phyloP scores from a whole-genome alignment of 2,329 filamentous ascomycete genomes.

The Chaetomiaceae sp. region DNA sequence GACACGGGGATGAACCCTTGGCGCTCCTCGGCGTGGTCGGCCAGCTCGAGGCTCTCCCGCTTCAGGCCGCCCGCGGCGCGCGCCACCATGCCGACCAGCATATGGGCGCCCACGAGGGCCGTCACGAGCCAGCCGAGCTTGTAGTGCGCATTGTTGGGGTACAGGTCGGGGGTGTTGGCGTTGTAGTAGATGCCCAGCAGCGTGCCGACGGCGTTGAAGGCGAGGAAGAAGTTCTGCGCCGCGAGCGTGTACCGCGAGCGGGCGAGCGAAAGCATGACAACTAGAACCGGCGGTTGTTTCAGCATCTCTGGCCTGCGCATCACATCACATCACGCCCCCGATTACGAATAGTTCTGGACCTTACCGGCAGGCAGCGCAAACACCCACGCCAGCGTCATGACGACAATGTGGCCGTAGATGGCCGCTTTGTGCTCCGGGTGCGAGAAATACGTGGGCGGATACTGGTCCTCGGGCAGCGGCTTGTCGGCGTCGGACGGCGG shows the following conservation, averaged over 20 bases:
- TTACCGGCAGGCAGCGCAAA: slow-evolving; percentile 67
- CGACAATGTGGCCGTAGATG: slow-evolving; percentile 64
- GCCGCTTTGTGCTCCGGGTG: slow-evolving; percentile 47
- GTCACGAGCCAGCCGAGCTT: slow-evolving; percentile 82
- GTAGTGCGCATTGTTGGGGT: slow-evolving; percentile 82
- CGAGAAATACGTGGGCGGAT: slow-evolving; percentile 55
- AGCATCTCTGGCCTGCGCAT: not conserved
- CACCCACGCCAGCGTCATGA: slow-evolving; percentile 70
- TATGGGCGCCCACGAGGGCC: slow-evolving; percentile 65
- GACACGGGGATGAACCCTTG: slow-evolving; percentile 60
- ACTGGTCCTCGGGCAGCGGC: slow-evolving; percentile 29
- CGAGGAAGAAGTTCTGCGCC: slow-evolving; percentile 63
- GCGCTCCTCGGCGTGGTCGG: slow-evolving; percentile 39
- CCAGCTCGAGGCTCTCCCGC: not conserved
- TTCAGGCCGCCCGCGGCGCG: slow-evolving; percentile 48
- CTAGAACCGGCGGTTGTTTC: slow-evolving; percentile 44
- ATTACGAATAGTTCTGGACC: slow-evolving; percentile 25
- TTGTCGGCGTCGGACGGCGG: slow-evolving; percentile 28
- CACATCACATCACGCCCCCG: too few species aligned
- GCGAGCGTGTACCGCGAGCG: slow-evolving; percentile 69
- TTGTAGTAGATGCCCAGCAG: slow-evolving; percentile 69
- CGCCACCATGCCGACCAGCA: slow-evolving; percentile 62
- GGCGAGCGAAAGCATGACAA: slow-evolving; percentile 79
- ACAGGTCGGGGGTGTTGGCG: slow-evolving; percentile 75
- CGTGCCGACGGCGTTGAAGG: slow-evolving; percentile 59